phyloP scores from a whole-genome alignment of 768 basidiomycete species.

The Psilocybe tampanensis region DNA sequence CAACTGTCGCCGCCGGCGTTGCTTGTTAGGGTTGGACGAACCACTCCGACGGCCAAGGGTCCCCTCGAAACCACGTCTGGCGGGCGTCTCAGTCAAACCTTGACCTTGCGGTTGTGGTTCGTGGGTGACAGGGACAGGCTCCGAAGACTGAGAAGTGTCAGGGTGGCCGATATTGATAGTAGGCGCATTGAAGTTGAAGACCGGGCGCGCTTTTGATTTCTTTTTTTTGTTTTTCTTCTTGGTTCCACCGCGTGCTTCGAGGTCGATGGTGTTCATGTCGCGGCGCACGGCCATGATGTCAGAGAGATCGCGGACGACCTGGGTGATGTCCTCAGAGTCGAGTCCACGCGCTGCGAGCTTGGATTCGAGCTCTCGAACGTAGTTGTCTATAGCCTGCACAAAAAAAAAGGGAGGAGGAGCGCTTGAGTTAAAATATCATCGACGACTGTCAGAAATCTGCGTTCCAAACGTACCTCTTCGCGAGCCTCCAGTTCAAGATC shows the following conservation, averaged over 20 bases:
- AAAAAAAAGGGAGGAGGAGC: not conserved
- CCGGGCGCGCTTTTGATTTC: too few relatives aligned
- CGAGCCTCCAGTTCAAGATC: constrained; percentile 13
- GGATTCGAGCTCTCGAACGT: constrained; percentile 9
- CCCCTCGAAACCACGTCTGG: too few relatives aligned
- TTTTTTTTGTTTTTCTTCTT: too few relatives aligned
- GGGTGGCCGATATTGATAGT: too few relatives aligned
- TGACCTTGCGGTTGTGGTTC: too few relatives aligned
- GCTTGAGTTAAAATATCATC: not conserved
- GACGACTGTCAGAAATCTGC: not conserved
- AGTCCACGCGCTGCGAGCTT: constrained; percentile 4
- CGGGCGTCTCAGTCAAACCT: too few relatives aligned
- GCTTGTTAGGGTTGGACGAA: too few relatives aligned
- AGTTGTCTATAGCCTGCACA: constrained; percentile 6
- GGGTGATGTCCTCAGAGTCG: not conserved
- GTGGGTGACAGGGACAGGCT: too few relatives aligned
- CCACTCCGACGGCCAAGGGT: too few relatives aligned
- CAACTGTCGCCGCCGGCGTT: too few relatives aligned
- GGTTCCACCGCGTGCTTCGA: constrained; percentile 8
- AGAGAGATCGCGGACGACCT: not conserved
- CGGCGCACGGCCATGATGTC: constrained; percentile 2
- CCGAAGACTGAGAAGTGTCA: too few relatives aligned
- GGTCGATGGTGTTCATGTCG: constrained; percentile 1
- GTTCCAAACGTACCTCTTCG: constrained; percentile 2
- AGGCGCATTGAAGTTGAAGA: too few relatives aligned